Percentiles rank a stretch among this genome's conserved stretches.
Evolutionary conservation across 1,139 yeast species (phyloP).

Genomic region (Hyphopichia buzzinii): DNA sequence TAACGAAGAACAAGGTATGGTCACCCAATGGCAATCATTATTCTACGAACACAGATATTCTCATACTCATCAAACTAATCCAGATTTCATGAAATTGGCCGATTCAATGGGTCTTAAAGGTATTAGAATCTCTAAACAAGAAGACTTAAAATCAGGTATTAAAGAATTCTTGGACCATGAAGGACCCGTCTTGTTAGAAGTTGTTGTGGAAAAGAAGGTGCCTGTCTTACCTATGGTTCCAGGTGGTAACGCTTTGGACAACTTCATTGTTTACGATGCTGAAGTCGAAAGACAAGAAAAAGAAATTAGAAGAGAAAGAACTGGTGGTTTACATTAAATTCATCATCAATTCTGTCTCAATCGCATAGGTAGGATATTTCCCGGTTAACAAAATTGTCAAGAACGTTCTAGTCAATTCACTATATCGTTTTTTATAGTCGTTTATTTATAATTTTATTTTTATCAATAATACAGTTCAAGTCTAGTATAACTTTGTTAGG

Average conservation of each 20-base stretch:
- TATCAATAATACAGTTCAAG: no score
- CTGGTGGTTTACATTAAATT: constrained; percentile 49
- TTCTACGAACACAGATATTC: constrained; percentile 96
- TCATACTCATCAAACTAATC: constrained; percentile 94
- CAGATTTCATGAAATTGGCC: constrained; percentile 88
- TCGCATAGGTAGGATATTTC: no score
- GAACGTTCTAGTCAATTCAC: no score
- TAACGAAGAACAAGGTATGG: constrained; percentile 99
- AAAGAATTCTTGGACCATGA: constrained; percentile 65
- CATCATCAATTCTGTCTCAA: no score
- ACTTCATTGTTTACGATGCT: constrained; percentile 82
- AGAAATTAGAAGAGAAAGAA: constrained; percentile 59
- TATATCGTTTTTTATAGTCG: no score
- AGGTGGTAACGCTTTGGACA: constrained; percentile 91
- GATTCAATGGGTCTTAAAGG: constrained; percentile 93
- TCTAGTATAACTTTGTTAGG: no score
- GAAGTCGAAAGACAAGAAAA: constrained; percentile 74
- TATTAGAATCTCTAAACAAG: constrained; percentile 66
- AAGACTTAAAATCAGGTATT: constrained; percentile 57
- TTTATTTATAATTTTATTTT: no score
- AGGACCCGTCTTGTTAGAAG: constrained; percentile 93
- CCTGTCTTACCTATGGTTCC: constrained; percentile 99
- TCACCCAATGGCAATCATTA: constrained; percentile 97
- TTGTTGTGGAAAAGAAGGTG: constrained; percentile 88
- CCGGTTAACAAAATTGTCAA: no score